phyloP scores from a whole-genome alignment of 2,329 filamentous ascomycete genomes.

The Rhynchosporium graminicola region DNA sequence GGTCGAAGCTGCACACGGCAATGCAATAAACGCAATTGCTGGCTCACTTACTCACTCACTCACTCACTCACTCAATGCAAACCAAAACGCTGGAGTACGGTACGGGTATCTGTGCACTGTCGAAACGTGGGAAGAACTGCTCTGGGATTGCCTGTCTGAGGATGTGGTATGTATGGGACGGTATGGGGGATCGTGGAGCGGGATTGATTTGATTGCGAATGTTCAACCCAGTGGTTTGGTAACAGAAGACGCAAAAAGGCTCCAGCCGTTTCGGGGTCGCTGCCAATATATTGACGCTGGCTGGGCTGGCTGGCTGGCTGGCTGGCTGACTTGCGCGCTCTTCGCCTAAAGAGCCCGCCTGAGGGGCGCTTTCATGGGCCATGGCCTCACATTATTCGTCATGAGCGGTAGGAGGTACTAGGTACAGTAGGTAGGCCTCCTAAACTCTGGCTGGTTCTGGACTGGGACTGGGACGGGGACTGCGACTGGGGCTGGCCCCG shows the following conservation, averaged over 20 bases:
- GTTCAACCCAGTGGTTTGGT: conserved; percentile 36
- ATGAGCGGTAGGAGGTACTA: conserved; percentile 26
- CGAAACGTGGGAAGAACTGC: conserved; percentile 3
- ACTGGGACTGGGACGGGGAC: not conserved
- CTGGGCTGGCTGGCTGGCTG: conserved; percentile 5
- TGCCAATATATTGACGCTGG: conserved; percentile 40
- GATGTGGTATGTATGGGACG: not conserved
- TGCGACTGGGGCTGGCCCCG: too few species aligned
- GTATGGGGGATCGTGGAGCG: conserved; percentile 4
- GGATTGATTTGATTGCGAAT: conserved; percentile 14
- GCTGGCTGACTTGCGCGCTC: conserved; percentile 22
- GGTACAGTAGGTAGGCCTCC: not conserved
- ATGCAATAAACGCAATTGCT: not conserved
- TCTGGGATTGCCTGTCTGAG: not conserved
- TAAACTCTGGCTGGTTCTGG: not conserved
- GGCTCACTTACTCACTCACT: not conserved
- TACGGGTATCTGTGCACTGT: conserved; percentile 14
- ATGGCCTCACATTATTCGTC: conserved; percentile 31
- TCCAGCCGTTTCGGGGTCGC: conserved; percentile 34
- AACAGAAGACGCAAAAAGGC: conserved; percentile 36
- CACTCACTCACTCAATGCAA: conserved; percentile 1
- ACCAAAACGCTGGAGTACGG: conserved; percentile 3
- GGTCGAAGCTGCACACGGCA: conserved; percentile 4
- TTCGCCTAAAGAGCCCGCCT: not conserved
- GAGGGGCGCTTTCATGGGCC: not conserved